These are phyloP conservation scores for Spergularia marina DNA, from an alignment of 148 eudicot species.

Conservation along the genomic window DNA sequence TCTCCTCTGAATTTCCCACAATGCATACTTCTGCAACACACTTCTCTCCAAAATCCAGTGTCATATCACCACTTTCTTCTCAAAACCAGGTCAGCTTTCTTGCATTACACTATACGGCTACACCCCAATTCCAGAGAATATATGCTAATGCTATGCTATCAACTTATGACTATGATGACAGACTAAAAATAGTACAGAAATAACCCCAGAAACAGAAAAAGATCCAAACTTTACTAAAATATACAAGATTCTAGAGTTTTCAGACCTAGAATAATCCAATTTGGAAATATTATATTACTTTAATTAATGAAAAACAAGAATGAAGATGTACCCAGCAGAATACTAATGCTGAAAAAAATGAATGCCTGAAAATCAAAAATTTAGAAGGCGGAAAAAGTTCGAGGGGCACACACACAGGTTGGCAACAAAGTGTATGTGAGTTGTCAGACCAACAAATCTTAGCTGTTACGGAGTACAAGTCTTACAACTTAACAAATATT, in stretches of 20 bases:
- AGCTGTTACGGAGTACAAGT: neutral
- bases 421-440: slow-evolving; percentile 5
- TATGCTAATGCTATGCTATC: neutral
- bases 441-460: neutral
- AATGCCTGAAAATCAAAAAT: neutral
- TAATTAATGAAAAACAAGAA: neutral
- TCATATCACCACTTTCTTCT: neutral
- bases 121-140: neutral
- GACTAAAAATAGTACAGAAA: no score
- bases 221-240: neutral
- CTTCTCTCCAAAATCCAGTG: neutral
- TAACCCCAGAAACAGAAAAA: slow-evolving; percentile 4
- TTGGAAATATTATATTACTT: neutral
- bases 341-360: neutral
- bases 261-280: no score
- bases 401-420: neutral
- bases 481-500: neutral
- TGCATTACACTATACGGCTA: neutral
- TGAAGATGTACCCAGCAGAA: neutral
- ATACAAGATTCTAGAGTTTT: no score
- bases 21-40: neutral
- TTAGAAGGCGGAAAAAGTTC: neutral
- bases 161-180: neutral
- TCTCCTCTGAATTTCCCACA: neutral
- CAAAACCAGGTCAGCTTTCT: neutral